phyloP scores from a whole-genome alignment of 495 filamentous ascomycete genomes.

The Podospora sp. region DNA sequence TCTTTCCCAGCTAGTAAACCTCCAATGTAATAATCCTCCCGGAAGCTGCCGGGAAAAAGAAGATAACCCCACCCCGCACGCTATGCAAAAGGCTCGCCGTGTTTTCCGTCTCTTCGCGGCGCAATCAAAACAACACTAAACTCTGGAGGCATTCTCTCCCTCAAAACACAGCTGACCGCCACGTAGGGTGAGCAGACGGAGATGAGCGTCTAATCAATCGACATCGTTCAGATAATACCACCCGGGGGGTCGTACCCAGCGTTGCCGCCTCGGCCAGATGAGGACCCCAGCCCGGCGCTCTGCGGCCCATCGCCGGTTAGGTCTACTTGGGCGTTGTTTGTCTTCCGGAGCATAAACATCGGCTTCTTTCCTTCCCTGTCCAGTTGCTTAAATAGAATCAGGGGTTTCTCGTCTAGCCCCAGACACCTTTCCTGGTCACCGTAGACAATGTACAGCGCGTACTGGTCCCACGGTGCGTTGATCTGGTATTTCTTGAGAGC shows the following conservation, averaged over 20 bases:
- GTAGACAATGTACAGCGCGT: slow-evolving; percentile 96
- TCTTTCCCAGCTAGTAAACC: neutral
- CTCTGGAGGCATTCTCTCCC: neutral
- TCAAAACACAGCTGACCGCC: neutral
- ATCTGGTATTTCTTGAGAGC: slow-evolving; percentile 98
- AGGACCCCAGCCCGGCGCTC: slow-evolving; percentile 48
- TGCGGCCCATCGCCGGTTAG: slow-evolving; percentile 42
- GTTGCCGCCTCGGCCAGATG: slow-evolving; percentile 30
- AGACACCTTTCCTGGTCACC: slow-evolving; percentile 96
- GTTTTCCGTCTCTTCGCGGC: neutral
- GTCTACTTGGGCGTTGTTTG: slow-evolving; percentile 49
- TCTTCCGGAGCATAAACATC: slow-evolving; percentile 96
- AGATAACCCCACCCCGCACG: slow-evolving; percentile 9
- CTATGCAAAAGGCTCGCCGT: slow-evolving; percentile 13
- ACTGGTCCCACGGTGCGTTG: slow-evolving; percentile 93
- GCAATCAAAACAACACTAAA: neutral
- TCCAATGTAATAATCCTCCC: neutral
- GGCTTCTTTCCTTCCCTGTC: slow-evolving; percentile 96
- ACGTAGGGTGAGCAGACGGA: neutral
- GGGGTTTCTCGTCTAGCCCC: slow-evolving; percentile 85
- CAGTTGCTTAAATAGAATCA: slow-evolving; percentile 95
- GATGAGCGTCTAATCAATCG: neutral
- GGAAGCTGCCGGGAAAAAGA: neutral
- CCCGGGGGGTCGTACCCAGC: slow-evolving; percentile 56
- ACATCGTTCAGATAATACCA: slow-evolving; percentile 53